Conservation (phyloP, 2,329 filamentous ascomycete species). For the Hirsutella minnesotensis region DNA sequence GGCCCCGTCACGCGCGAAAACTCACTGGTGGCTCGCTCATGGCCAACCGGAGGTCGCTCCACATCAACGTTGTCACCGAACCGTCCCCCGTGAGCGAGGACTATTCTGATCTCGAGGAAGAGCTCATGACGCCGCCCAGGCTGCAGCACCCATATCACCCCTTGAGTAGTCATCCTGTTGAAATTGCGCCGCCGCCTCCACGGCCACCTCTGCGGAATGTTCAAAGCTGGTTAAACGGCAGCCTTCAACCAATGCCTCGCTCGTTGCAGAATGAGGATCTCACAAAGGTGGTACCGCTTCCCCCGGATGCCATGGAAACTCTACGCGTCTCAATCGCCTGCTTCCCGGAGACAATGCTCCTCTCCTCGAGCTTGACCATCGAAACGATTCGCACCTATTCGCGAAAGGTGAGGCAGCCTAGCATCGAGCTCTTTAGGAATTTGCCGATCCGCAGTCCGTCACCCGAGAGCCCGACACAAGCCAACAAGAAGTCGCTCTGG, state of each 20-base stretch:
- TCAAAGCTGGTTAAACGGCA: constrained; percentile 23
- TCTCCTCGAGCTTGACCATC: constrained; percentile 40
- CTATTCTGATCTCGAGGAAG: constrained; percentile 1
- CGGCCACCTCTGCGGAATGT: constrained; percentile 22
- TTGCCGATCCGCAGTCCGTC: constrained; percentile 8
- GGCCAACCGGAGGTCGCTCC: neutral
- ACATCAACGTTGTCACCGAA: neutral
- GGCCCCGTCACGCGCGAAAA: neutral
- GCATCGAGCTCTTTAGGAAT: constrained; percentile 11
- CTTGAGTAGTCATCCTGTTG: constrained; percentile 11
- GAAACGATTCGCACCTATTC: constrained; percentile 47
- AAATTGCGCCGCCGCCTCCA: constrained; percentile 20
- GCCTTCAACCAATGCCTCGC: constrained; percentile 16
- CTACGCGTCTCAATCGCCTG: constrained; percentile 40
- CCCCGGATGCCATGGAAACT: constrained; percentile 40
- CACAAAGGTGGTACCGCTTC: constrained; percentile 33
- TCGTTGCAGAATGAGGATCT: constrained; percentile 21
- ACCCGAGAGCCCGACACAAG: constrained; percentile 6
- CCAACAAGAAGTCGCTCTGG: constrained; percentile 21
- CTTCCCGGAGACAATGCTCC: constrained; percentile 48
- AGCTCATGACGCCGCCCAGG: constrained; percentile 4
- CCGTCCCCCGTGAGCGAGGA: constrained; percentile 5
- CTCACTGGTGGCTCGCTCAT: neutral
- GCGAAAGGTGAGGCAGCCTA: constrained; percentile 36
- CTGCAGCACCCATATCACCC: constrained; percentile 2